A percentile compares a stretch with the other conserved stretches of the same genome.
phyloP scores from a whole-genome alignment of 495 filamentous ascomycete genomes.

The Penicillium paradoxum region DNA sequence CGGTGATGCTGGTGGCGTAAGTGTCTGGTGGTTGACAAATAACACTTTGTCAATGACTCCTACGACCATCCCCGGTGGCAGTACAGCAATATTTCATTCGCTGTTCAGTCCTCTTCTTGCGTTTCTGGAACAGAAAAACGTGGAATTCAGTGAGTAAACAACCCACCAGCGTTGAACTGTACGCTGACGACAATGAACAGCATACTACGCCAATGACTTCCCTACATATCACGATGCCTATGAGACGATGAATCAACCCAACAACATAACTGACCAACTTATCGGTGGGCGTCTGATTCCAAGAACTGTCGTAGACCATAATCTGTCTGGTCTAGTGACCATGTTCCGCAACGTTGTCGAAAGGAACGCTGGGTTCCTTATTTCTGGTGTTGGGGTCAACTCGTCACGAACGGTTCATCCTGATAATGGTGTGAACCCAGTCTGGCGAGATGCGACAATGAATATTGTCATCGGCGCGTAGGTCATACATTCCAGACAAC shows the following conservation, averaged over 20 bases:
- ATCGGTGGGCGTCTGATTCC: constrained; percentile 55
- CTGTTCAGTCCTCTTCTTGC: constrained; percentile 18
- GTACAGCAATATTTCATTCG: constrained; percentile 7
- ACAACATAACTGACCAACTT: constrained; percentile 40
- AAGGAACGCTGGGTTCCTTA: constrained; percentile 22
- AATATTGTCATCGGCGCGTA: constrained; percentile 9
- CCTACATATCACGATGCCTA: constrained; percentile 39
- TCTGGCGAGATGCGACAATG: constrained; percentile 23
- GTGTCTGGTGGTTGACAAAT: constrained; percentile 31
- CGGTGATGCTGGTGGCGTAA: constrained; percentile 38
- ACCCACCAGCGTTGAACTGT: too few species aligned
- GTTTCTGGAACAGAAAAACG: background rate
- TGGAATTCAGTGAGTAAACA: background rate
- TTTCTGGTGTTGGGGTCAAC: constrained; percentile 36
- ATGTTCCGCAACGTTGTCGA: constrained; percentile 18
- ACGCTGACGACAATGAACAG: background rate
- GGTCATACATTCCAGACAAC: background rate
- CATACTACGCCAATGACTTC: constrained; percentile 20
- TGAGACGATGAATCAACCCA: constrained; percentile 24
- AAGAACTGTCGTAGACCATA: constrained; percentile 30
- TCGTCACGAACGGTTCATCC: constrained; percentile 27
- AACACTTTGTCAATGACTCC: constrained; percentile 38
- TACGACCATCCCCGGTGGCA: constrained; percentile 19
- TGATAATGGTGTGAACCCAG: constrained; percentile 44
- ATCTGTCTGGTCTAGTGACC: constrained; percentile 5